A percentile compares a stretch with the other conserved stretches of the same genome.
phyloP scores from a whole-genome alignment of 148 eudicot genomes.

The Agrostemma githago region DNA sequence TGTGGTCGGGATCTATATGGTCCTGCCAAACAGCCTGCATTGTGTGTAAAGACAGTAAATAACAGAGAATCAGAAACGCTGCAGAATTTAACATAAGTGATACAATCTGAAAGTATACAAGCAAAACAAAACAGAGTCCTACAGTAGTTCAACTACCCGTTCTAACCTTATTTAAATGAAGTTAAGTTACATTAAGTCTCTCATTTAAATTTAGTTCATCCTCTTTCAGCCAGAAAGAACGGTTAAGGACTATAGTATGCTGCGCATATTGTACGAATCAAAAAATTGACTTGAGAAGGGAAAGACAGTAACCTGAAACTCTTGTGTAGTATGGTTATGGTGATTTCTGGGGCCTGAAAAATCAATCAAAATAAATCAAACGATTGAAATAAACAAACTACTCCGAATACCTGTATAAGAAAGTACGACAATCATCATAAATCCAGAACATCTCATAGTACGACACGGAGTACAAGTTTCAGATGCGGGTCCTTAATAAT shows the following conservation, averaged over 20 bases:
- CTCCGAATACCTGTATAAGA: neutral
- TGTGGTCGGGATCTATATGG: slow-evolving; percentile 76
- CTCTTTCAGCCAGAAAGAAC: neutral
- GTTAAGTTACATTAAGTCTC: no score
- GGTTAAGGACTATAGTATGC: neutral
- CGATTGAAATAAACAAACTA: slow-evolving; percentile 4
- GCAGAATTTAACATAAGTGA: no score
- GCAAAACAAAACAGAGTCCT: neutral
- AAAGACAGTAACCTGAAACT: slow-evolving; percentile 50
- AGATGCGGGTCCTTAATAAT: no score
- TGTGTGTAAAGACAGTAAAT: neutral
- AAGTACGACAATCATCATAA: neutral
- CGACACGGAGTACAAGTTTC: neutral
- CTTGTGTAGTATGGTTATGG: slow-evolving; percentile 56
- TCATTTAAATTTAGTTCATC: no score
- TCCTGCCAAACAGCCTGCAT: slow-evolving; percentile 83
- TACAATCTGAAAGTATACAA: neutral
- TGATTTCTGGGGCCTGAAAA: slow-evolving; percentile 71
- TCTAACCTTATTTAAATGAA: no score
- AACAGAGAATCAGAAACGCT: neutral
- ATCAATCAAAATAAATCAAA: slow-evolving; percentile 11
- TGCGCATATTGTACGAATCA: neutral
- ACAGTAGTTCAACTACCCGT: neutral
- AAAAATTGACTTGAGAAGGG: neutral
- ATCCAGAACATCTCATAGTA: neutral